Percentiles rank a stretch among this genome's conserved stretches.
phyloP scores from a whole-genome alignment of 2,329 filamentous ascomycete genomes.

The Xylaria sp. region DNA sequence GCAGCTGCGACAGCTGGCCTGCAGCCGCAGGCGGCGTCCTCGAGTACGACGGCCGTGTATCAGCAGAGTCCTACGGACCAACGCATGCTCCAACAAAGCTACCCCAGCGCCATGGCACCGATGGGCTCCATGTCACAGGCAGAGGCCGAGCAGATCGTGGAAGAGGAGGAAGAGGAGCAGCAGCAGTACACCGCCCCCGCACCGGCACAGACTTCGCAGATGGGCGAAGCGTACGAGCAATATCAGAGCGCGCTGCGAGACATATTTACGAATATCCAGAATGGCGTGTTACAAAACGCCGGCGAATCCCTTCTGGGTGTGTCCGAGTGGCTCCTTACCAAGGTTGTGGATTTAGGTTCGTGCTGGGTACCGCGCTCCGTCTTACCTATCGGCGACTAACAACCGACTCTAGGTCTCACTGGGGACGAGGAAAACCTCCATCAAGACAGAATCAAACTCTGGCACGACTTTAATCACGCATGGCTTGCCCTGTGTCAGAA shows the following conservation, averaged over 20 bases:
- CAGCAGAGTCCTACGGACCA: conserved; percentile 68
- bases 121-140: conserved; percentile 60
- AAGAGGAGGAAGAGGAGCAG: conserved; percentile 60
- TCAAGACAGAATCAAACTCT: conserved; percentile 81
- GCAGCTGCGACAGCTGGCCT: conserved; percentile 66
- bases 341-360: conserved; percentile 66
- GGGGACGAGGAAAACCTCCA: conserved; percentile 83
- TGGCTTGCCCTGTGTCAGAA: conserved; percentile 87
- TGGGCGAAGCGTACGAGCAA: conserved; percentile 75
- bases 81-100: conserved; percentile 65
- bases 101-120: conserved; percentile 58
- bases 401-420: conserved; percentile 72
- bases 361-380: conserved; percentile 31
- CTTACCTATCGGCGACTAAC: conserved; percentile 38
- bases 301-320: conserved; percentile 63
- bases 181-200: conserved; percentile 53
- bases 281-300: conserved; percentile 60
- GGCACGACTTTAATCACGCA: conserved; percentile 93
- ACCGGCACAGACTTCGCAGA: conserved; percentile 54
- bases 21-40: conserved; percentile 60
- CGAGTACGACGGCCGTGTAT: conserved; percentile 69
- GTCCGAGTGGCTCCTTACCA: conserved; percentile 66
- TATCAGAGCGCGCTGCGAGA: conserved; percentile 70
- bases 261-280: conserved; percentile 77
- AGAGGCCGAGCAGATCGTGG: conserved; percentile 60